These are phyloP conservation scores for Trichoderma erinaceum DNA, from an alignment of 495 filamentous ascomycete genomes.

Conservation along the genomic window DNA sequence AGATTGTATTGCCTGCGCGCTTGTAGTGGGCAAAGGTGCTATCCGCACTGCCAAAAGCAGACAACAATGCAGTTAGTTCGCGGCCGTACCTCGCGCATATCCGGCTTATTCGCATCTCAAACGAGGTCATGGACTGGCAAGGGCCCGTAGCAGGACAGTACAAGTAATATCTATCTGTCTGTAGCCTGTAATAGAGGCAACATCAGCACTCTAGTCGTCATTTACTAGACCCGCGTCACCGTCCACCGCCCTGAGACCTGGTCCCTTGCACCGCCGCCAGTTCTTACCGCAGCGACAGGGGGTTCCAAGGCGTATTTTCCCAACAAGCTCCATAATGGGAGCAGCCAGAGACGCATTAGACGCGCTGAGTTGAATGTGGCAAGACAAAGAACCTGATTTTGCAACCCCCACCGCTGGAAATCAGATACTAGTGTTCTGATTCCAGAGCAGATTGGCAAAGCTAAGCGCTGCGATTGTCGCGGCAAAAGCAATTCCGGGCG, in stretches of 20 bases:
- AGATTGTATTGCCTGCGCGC: no score
- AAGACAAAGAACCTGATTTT: not conserved
- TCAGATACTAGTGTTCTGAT: no score
- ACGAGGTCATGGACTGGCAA: not conserved
- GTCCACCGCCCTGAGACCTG: not conserved
- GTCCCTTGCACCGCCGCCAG: not conserved
- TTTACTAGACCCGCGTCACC: not conserved
- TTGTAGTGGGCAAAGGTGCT: no score
- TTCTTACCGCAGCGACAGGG: conserved; percentile 7
- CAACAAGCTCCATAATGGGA: not conserved
- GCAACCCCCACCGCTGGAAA: not conserved
- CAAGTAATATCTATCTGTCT: no score
- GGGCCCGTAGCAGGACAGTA: no score
- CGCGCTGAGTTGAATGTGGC: no score
- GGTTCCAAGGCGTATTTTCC: not conserved
- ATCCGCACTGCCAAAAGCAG: no score
- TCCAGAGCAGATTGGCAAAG: no score
- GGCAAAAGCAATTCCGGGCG: no score
- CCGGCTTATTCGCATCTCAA: not conserved
- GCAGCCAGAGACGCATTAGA: not conserved
- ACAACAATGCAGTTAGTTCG: no score
- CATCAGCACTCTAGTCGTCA: not conserved
- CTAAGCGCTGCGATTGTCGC: no score
- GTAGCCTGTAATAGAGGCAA: not conserved
- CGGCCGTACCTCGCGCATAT: not conserved